phyloP scores from a whole-genome alignment of 2,329 filamentous ascomycete species.

The Aspergillus viridinutans region DNA sequence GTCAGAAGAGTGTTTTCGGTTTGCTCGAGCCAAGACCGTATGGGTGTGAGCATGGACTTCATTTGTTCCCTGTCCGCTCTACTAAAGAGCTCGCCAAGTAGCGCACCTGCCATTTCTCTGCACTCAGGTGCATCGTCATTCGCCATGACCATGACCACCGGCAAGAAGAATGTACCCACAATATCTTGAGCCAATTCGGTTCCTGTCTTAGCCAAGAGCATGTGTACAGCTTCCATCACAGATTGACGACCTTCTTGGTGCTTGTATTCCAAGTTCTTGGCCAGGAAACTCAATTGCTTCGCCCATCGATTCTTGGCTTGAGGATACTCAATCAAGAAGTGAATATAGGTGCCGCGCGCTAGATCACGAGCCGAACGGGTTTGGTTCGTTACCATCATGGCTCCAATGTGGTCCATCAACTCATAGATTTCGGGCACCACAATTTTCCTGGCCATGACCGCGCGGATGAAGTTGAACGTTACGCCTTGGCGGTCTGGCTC shows the following conservation, averaged over 20 bases:
- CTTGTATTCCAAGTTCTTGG: conserved; percentile 87
- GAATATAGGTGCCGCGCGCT: conserved; percentile 83
- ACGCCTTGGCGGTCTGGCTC: conserved; percentile 89
- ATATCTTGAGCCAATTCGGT: conserved; percentile 80
- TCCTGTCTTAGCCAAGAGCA: conserved; percentile 79
- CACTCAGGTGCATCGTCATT: conserved; percentile 89
- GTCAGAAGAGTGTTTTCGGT: conserved; percentile 67
- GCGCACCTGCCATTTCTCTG: conserved; percentile 70
- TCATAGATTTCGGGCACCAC: conserved; percentile 88
- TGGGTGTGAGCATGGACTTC: conserved; percentile 64
- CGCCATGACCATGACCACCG: conserved; percentile 75
- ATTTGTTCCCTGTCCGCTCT: conserved; percentile 69
- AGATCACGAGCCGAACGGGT: conserved; percentile 83
- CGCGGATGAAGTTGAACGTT: conserved; percentile 89
- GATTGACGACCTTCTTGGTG: conserved; percentile 84
- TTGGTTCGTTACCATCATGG: conserved; percentile 94
- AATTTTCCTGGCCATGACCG: conserved; percentile 78
- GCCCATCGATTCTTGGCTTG: conserved; percentile 84
- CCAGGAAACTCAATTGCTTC: conserved; percentile 83
- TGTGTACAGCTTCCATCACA: conserved; percentile 85
- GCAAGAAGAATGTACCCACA: conserved; percentile 75
- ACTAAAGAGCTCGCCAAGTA: conserved; percentile 77
- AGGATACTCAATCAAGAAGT: conserved; percentile 91
- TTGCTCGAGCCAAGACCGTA: conserved; percentile 73
- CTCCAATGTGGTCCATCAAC: conserved; percentile 79